Conservation (phyloP, 805 yeast genomes). For the Hanseniaspora meyeri region DNA sequence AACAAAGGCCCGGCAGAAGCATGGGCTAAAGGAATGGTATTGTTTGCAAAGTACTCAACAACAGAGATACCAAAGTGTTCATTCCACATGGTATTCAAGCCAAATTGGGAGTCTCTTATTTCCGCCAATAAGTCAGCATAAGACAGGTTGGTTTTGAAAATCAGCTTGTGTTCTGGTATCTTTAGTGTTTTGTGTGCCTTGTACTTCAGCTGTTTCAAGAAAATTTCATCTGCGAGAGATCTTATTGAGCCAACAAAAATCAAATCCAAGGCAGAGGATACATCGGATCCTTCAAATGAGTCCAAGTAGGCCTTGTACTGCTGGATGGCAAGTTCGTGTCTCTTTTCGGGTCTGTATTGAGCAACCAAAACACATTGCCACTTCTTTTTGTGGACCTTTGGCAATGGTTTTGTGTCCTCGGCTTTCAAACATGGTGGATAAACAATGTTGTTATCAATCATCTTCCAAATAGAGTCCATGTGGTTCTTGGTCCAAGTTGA, state of each 20-base stretch:
- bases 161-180: slow-evolving; percentile 32
- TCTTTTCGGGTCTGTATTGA: slow-evolving; percentile 90
- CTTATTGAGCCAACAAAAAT: slow-evolving; percentile 79
- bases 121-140: slow-evolving; percentile 47
- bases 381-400: slow-evolving; percentile 25
- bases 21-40: slow-evolving; percentile 79
- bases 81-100: slow-evolving; percentile 97
- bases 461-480: slow-evolving; percentile 50
- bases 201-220: slow-evolving; percentile 39
- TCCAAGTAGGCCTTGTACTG: slow-evolving; percentile 49
- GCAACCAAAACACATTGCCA: slow-evolving; percentile 43
- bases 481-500: slow-evolving; percentile 89
- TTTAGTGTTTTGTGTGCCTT: slow-evolving; percentile 32
- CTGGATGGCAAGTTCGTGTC: slow-evolving; percentile 58
- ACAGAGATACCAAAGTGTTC: slow-evolving; percentile 98
- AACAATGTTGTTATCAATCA: slow-evolving; percentile 35
- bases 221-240: slow-evolving; percentile 47
- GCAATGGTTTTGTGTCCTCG: slow-evolving; percentile 15
- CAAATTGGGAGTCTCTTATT: slow-evolving; percentile 50
- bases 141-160: slow-evolving; percentile 62
- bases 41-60: slow-evolving; percentile 81
- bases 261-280: slow-evolving; percentile 37
- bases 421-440: slow-evolving; percentile 76
- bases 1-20: slow-evolving; percentile 89
- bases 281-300: neutral